A percentile compares a stretch with the other conserved stretches of the same genome.
Evolutionary conservation across 2,329 filamentous ascomycete species (phyloP).

Genomic region (Ascomycota sp.): DNA sequence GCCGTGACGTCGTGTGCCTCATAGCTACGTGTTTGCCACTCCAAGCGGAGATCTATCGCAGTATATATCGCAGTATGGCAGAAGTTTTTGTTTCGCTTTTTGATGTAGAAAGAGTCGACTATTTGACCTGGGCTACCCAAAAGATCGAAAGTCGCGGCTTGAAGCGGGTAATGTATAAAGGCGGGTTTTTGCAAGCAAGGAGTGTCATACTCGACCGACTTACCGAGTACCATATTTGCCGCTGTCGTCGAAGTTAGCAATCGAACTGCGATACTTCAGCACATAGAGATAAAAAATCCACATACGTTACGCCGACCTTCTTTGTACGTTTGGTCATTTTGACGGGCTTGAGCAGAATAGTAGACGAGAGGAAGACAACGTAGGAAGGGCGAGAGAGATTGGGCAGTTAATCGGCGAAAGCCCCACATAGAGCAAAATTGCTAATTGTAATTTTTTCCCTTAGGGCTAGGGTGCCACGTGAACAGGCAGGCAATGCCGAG

Average conservation of each 20-base stretch:
- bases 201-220: conserved; percentile 13
- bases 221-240: conserved; percentile 95
- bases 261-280: conserved; percentile 1
- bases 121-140: too few species aligned
- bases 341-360: conserved; percentile 21
- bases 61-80: too few species aligned
- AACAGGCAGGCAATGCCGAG: conserved; percentile 2
- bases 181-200: neutral
- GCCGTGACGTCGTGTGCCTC: too few species aligned
- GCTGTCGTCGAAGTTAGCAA: conserved; percentile 15
- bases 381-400: too few species aligned
- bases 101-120: too few species aligned
- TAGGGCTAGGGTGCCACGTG: conserved; percentile 19
- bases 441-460: conserved; percentile 19
- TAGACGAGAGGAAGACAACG: conserved; percentile 6
- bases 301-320: conserved; percentile 85
- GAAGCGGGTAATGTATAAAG: neutral
- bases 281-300: conserved; percentile 5
- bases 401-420: too few species aligned
- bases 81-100: too few species aligned
- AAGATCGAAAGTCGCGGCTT: neutral
- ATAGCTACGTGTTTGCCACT: too few species aligned
- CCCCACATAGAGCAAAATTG: conserved; percentile 2
- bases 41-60: too few species aligned
- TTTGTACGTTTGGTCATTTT: conserved; percentile 89